phyloP scores from a whole-genome alignment of 352 stramenopile genomes.

The Phytopythium boreale region DNA sequence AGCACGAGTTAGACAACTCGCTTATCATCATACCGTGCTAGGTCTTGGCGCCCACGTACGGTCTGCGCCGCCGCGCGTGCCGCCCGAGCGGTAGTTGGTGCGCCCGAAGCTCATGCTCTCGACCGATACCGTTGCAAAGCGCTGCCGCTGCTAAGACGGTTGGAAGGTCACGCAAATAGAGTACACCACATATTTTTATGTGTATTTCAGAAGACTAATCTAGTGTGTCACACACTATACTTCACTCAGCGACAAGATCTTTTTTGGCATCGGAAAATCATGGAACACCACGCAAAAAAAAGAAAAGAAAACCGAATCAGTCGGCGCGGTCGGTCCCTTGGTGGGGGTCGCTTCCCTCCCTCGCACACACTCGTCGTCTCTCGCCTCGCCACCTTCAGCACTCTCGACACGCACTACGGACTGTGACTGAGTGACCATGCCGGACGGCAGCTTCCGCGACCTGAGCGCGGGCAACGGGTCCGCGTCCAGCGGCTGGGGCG shows the following conservation, averaged over 20 bases:
- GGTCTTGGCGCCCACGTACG: constrained; percentile 40
- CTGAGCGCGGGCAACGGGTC: constrained; percentile 11
- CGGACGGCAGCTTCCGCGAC: constrained; percentile 37
- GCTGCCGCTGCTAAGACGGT: too few species aligned
- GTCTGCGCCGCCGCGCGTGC: constrained; percentile 83
- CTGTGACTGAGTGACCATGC: constrained; percentile 9
- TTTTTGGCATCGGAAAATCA: constrained; percentile 2
- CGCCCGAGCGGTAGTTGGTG: constrained; percentile 84
- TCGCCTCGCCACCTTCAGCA: too few species aligned
- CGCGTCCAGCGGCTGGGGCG: constrained; percentile 14
- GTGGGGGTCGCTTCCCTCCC: neutral
- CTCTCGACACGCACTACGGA: too few species aligned
- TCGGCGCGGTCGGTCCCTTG: neutral
- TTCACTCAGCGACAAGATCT: neutral
- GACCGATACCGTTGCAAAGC: too few species aligned
- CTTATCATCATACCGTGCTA: neutral
- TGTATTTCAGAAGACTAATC: neutral
- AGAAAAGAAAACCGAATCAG: neutral
- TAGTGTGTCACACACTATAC: neutral
- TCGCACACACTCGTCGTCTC: neutral
- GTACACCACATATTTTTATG: neutral
- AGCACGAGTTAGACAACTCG: neutral
- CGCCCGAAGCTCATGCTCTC: constrained; percentile 79
- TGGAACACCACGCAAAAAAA: neutral
- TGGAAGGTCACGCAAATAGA: neutral